Conservation (phyloP, 2,329 filamentous ascomycete species). For the Exophiala oligosperma region DNA sequence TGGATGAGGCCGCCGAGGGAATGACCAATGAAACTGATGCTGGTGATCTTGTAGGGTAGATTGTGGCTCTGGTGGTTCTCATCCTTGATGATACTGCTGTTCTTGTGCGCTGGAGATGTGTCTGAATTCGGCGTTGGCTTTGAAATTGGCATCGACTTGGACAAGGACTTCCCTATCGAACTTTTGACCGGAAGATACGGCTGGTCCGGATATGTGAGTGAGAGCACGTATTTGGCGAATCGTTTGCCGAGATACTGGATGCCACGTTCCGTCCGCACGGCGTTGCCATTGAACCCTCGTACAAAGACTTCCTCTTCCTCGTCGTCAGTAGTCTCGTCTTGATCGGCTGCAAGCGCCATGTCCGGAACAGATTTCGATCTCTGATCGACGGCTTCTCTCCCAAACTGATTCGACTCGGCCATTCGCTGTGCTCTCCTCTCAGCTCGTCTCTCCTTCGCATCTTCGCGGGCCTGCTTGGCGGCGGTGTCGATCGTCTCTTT, state of each 20-base stretch:
- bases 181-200: constrained; percentile 72
- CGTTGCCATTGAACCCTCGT: constrained; percentile 57
- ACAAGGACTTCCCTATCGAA: constrained; percentile 50
- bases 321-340: constrained; percentile 53
- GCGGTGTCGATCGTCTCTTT: constrained; percentile 95
- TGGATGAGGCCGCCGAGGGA: constrained; percentile 85
- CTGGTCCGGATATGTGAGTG: constrained; percentile 91
- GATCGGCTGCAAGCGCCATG: constrained; percentile 21
- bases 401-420: constrained; percentile 26
- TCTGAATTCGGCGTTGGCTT: constrained; percentile 27
- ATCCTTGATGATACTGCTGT: constrained; percentile 59
- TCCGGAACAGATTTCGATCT: constrained; percentile 25
- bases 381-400: constrained; percentile 19
- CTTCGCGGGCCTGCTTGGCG: constrained; percentile 69
- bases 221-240: constrained; percentile 84
- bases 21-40: constrained; percentile 86
- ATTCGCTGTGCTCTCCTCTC: constrained; percentile 47
- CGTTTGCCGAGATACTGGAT: constrained; percentile 97
- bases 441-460: constrained; percentile 63
- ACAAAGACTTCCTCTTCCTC: constrained; percentile 54
- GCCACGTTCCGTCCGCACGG: constrained; percentile 79
- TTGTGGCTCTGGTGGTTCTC: constrained; percentile 41
- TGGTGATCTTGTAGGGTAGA: constrained; percentile 67
- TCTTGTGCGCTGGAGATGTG: constrained; percentile 52
- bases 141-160: constrained; percentile 48